Evolutionary conservation across 768 basidiomycete genomes (phyloP).

Genomic region (Calocybe cyanea): DNA sequence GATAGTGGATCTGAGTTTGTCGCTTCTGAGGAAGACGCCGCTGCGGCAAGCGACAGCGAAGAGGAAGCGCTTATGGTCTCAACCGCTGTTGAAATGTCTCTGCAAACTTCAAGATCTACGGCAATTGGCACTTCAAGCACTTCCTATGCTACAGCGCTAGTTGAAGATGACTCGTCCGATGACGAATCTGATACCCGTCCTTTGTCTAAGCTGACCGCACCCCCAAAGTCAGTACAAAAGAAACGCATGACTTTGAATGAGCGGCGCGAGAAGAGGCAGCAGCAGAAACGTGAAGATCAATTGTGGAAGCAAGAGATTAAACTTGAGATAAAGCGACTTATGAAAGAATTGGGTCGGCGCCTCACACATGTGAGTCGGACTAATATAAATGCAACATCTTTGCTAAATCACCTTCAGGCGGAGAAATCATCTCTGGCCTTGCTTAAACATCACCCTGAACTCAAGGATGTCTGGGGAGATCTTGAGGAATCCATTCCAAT

Average conservation of each 20-base stretch:
- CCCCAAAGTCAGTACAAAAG: slow-evolving; percentile 17
- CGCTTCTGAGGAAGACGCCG: slow-evolving; percentile 34
- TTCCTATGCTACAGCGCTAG: slow-evolving; percentile 31
- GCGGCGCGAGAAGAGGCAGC: slow-evolving; percentile 23
- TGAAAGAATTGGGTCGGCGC: slow-evolving; percentile 61
- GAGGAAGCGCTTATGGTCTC: slow-evolving; percentile 54
- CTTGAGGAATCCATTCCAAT: slow-evolving; percentile 60
- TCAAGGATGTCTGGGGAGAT: slow-evolving; percentile 85
- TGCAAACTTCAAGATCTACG: slow-evolving; percentile 28
- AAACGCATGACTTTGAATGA: slow-evolving; percentile 32
- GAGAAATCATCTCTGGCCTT: slow-evolving; percentile 67
- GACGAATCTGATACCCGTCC: slow-evolving; percentile 27
- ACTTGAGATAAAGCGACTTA: slow-evolving; percentile 47
- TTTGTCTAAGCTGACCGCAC: slow-evolving; percentile 30
- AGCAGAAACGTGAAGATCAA: slow-evolving; percentile 22
- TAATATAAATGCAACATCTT: neutral
- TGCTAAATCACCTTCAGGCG: slow-evolving; percentile 41
- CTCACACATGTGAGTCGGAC: slow-evolving; percentile 58
- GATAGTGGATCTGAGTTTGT: slow-evolving; percentile 63
- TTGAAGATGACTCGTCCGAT: slow-evolving; percentile 15
- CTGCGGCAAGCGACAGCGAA: slow-evolving; percentile 23
- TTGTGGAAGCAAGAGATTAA: slow-evolving; percentile 27
- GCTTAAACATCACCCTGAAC: slow-evolving; percentile 71
- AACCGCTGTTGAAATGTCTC: slow-evolving; percentile 54
- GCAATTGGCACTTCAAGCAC: slow-evolving; percentile 36